Evolutionary conservation across 2,329 filamentous ascomycete genomes (phyloP).

Genomic region (Ophidiomyces ophidiicola): DNA sequence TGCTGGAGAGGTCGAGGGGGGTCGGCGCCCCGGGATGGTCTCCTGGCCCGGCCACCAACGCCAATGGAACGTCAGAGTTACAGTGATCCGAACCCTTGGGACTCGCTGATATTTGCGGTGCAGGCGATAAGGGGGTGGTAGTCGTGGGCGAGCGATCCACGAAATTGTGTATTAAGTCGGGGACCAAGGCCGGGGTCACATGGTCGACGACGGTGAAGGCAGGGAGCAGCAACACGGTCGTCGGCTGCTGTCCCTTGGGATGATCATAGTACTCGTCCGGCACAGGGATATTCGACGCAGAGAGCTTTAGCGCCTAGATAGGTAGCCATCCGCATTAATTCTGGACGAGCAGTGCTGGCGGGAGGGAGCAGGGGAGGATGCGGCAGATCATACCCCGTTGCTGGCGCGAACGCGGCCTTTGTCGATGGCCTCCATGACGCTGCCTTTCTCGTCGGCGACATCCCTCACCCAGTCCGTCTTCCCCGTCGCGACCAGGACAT

Average conservation of each 20-base stretch:
- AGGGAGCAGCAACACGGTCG: constrained; percentile 71
- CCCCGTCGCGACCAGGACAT: constrained; percentile 84
- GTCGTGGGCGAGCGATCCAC: constrained; percentile 63
- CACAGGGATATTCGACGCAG: constrained; percentile 79
- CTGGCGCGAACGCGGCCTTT: constrained; percentile 31
- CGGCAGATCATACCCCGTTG: constrained; percentile 29
- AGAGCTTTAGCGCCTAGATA: constrained; percentile 85
- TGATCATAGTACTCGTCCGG: constrained; percentile 51
- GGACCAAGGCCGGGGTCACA: constrained; percentile 62
- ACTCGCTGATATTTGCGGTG: not conserved
- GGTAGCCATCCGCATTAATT: too few species aligned
- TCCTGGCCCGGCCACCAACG: not conserved
- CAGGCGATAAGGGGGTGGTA: constrained; percentile 44
- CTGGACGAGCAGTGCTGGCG: not conserved
- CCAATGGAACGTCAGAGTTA: constrained; percentile 62
- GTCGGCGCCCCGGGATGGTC: not conserved
- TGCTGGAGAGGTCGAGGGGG: constrained; percentile 19
- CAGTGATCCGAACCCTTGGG: constrained; percentile 37
- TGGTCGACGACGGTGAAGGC: constrained; percentile 73
- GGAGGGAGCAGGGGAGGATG: too few species aligned
- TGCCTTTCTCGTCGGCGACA: constrained; percentile 76
- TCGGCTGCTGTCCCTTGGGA: constrained; percentile 50
- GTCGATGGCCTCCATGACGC: constrained; percentile 65
- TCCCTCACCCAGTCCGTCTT: constrained; percentile 91
- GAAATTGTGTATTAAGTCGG: constrained; percentile 57